These are phyloP conservation scores for Bryopsis sp. DNA, from an alignment of 139 green algal species.

Conservation along the genomic window DNA sequence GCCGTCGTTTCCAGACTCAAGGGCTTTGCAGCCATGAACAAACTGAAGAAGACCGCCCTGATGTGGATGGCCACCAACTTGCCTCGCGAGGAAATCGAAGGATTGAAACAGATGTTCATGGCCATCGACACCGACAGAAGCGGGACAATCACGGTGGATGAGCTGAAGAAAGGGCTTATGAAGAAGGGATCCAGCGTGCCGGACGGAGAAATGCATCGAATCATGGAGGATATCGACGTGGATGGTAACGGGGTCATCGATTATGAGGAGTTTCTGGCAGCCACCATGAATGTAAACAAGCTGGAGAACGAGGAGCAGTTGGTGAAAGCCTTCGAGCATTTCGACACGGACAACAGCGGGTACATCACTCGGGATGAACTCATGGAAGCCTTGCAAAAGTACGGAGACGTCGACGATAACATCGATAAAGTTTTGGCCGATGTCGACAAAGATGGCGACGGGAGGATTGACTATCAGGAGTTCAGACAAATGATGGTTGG, in stretches of 20 bases:
- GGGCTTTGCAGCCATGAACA: conserved; percentile 90
- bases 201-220: conserved; percentile 49
- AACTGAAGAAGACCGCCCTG: conserved; percentile 93
- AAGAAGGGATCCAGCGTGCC: conserved; percentile 35
- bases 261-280: conserved; percentile 78
- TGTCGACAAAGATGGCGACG: conserved; percentile 45
- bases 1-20: conserved; percentile 77
- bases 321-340: conserved; percentile 61
- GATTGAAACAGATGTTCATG: conserved; percentile 80
- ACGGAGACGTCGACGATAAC: not conserved
- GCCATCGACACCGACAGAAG: conserved; percentile 82
- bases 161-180: conserved; percentile 48
- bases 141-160: conserved; percentile 85
- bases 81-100: conserved; percentile 81
- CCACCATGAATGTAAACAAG: conserved; percentile 68
- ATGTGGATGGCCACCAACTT: conserved; percentile 78
- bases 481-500: no score
- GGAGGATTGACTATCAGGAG: conserved; percentile 57
- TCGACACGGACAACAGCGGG: conserved; percentile 57
- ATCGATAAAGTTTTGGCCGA: conserved; percentile 24
- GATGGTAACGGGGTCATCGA: conserved; percentile 68
- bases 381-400: conserved; percentile 32
- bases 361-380: conserved; percentile 63
- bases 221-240: conserved; percentile 63
- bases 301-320: conserved; percentile 75